Evolutionary conservation across 371 early-diverging fungal genomes (phyloP), one percentile per base, ranked within the genome.

Genomic region (Mucor mucedo): DNA sequence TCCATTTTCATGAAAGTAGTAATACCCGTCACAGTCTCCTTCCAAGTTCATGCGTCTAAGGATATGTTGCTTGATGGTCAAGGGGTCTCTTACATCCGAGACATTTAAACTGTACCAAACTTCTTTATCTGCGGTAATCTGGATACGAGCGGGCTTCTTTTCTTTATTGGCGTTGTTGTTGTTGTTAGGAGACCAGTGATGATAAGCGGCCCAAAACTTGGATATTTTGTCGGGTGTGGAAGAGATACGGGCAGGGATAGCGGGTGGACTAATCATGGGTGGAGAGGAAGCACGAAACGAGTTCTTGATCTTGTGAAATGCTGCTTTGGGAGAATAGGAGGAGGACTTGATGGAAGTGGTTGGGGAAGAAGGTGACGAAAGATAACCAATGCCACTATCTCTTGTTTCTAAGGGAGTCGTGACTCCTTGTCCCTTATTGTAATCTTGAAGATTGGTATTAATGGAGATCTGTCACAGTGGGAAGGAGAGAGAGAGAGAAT

Each of bases 91-190:
- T n/a, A 86, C 71, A n/a, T 82, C 77, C 2, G 80, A 74, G 7
- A 84, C 79, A 39, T 78, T 80, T 21, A 86, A 70, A 50, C 82
- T 81, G 45, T 83, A 83, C 77, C 84, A 86, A 9, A 79, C 83
- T 39, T 86, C 86, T 32, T 76, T 77, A 63, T 86, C 86, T 28
- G 71, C 60, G 8, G 86, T 86, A 10, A 86, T 80, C 49, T 86
- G 86, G 35, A 86, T 84, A 21, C 47, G 42, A 3, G 40, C 40
- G 9, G 16, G 5, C 7, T 13, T n/a, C 16, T 52, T 52, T 29
- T 32, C 62, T 32, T 66, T 65, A 5, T 65, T 62, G 3, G 71
- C 58, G 63, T 41, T 21, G 1, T 21, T 62, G 3, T 71, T 61
- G 63, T 41, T 21, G 1, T 21, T 21, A 1, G 21, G 21, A 21